Base-by-base conservation (phyloP, 1,139 yeast genomes). In the Sugiyamaella pinicola region DNA sequence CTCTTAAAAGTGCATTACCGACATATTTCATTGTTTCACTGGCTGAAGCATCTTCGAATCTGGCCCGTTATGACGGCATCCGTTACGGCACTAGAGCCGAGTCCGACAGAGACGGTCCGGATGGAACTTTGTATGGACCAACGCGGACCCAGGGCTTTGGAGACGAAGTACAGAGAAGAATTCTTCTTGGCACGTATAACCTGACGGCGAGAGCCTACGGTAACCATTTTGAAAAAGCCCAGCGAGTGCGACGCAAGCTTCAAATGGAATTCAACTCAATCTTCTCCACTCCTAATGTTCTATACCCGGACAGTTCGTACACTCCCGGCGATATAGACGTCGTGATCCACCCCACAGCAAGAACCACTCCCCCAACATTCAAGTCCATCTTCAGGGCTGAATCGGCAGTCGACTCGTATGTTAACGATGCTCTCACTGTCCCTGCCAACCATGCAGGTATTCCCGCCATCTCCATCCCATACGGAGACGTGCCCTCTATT, bases 381-480 rank as follows among this genome's bases (percentile, higher is more conserved):
- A 69, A 75, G 15, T 75, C 79, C 24, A 78, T 74, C 58, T 53
- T 65, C 29, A 53, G 58, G 15, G 64, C 61, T 45, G 62, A 46
- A 56, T 69, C 46, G 67, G 76, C 87, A 4, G 76, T 87, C 6
- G 81, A 81, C 49, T 78, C 84, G 15, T 90, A 87, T 62, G 75
- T 85, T 47, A 87, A 89, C 66, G 99, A 95, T 67, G 82, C 87
- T 1, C 76, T 90, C 56, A 89, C 97, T 0, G 86, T 91, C 3
- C 97, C 99, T 0, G 87, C 95, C 41, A 90, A 96, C 1, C 72
- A 95, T 57, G 95, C 96, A 0, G 99, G 98, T 0, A 70, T 93
- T 2, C 99, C 99, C 0, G 81, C 96, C 0, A 77, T 91, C 9
- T 79, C 86, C 0, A 72, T 91, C 1, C 99, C 99, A 0, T 77